A percentile compares a stretch with the other conserved stretches of the same genome.
Evolutionary conservation across 805 yeast species (phyloP).

Genomic region (Candida krabiensis): DNA sequence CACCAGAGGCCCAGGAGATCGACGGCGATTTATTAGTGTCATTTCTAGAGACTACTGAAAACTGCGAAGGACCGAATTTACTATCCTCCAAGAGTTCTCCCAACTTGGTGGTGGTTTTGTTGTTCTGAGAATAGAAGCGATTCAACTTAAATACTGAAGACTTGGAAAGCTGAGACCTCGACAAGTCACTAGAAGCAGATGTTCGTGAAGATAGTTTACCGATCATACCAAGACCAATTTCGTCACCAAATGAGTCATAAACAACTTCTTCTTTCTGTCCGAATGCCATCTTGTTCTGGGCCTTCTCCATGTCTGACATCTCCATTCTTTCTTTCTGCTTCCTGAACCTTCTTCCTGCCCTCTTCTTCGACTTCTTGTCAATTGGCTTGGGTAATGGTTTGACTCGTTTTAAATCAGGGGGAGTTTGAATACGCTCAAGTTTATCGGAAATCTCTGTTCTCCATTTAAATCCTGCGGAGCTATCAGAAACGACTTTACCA

Average conservation of each 20-base stretch:
- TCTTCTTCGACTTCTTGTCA: slow-evolving; percentile 72
- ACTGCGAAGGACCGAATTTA: too few relatives aligned
- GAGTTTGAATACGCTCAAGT: slow-evolving; percentile 69
- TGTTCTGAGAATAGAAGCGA: slow-evolving; percentile 18
- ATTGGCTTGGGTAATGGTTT: slow-evolving; percentile 72
- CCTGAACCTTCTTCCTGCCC: slow-evolving; percentile 83
- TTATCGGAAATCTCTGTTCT: slow-evolving; percentile 58
- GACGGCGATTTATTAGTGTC: too few relatives aligned
- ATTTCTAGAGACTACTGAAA: too few relatives aligned
- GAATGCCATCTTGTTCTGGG: slow-evolving; percentile 83
- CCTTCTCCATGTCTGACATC: slow-evolving; percentile 75
- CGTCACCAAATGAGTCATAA: slow-evolving; percentile 72
- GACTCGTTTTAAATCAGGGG: slow-evolving; percentile 71
- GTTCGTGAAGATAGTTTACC: slow-evolving; percentile 29
- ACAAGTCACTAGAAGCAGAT: slow-evolving; percentile 10
- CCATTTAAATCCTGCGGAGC: slow-evolving; percentile 56
- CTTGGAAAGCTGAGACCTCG: slow-evolving; percentile 15
- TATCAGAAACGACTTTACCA: slow-evolving; percentile 33
- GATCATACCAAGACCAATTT: slow-evolving; percentile 79
- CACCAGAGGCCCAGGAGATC: background rate
- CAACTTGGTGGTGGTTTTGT: slow-evolving; percentile 15
- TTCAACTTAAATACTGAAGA: slow-evolving; percentile 13
- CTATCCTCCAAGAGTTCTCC: slow-evolving; percentile 11
- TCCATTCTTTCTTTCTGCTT: slow-evolving; percentile 80
- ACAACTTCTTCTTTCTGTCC: slow-evolving; percentile 69